phyloP scores from a whole-genome alignment of 768 basidiomycete genomes.

The Trametes meyenii region DNA sequence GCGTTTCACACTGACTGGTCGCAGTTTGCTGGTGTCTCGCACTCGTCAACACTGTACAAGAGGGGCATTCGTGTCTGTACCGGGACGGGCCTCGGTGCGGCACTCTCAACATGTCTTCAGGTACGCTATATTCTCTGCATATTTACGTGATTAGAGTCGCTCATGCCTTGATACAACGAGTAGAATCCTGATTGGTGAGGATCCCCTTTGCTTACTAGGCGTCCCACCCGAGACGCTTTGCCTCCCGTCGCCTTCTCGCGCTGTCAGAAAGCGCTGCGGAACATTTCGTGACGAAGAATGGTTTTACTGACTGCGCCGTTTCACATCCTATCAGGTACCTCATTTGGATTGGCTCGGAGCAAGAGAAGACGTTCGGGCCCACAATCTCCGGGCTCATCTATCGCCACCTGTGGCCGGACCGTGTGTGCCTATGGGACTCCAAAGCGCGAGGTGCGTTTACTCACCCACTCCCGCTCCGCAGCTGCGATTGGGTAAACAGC shows the following conservation, averaged over 20 bases:
- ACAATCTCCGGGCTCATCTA: conserved; percentile 45
- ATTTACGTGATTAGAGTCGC: not conserved
- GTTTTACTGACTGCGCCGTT: not conserved
- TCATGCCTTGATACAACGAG: not conserved
- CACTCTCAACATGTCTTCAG: conserved; percentile 47
- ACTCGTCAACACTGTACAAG: conserved; percentile 47
- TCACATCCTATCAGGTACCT: conserved; percentile 35
- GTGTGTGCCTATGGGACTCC: conserved; percentile 45
- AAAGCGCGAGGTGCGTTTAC: conserved; percentile 38
- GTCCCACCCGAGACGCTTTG: not conserved
- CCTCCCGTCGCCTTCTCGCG: conserved; percentile 1
- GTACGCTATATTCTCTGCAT: conserved; percentile 20
- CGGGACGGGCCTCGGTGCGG: conserved; percentile 48
- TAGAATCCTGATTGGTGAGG: conserved; percentile 40
- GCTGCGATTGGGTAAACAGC: not conserved
- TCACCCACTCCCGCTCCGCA: not conserved
- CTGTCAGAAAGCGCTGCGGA: conserved; percentile 4
- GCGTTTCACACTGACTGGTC: not conserved
- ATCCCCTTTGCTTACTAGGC: not conserved
- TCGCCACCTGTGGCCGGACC: conserved; percentile 41
- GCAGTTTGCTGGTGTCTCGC: conserved; percentile 47
- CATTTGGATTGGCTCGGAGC: conserved; percentile 49
- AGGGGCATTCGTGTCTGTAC: conserved; percentile 50
- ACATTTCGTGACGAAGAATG: not conserved
- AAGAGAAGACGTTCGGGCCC: conserved; percentile 48